Base-by-base conservation (phyloP, 1,284 basidiomycete species). In the Microbotryum scabiosae region DNA sequence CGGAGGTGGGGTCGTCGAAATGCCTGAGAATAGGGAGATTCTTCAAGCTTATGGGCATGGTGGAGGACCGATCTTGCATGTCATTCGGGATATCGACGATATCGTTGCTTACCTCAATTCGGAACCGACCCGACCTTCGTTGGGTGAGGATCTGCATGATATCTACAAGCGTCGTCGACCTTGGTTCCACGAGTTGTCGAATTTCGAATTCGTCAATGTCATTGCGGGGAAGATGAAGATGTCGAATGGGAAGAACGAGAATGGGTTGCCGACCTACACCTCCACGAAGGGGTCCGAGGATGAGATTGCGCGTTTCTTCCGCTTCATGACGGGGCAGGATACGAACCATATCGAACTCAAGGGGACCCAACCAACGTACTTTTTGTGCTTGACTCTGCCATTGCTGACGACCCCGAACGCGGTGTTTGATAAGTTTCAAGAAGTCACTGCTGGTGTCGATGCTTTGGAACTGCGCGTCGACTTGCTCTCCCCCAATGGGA, bases 1-100 rank as follows among this genome's bases (percentile, higher is more conserved):
- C n/a, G 94, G 96, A 14, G 96, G 96, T 5, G 93, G 94, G 0
- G 85, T 98, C 56, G 89, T 97, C 49, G 96, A 98, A 77, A 88
- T 85, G 0, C 80, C 84, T 7, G 82, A 80, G 49, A 87, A 88
- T 14, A 79, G 90, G 44, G 79, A 85, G 21, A 71, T 89, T 8
- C 79, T 97, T 62, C 80, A 83, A 71, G 76, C 81, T 10, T 92
- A 90, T 73, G 82, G 82, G 10, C 77, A 78, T 44, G 78, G 78
- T 48, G 69, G 69, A 21, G 85, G 85, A 0, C 81, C 82, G 1
- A 84, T 90, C 25, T 83, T 90, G 18, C 82, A 89, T 75, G 79
- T 90, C 55, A 80, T 82, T 14, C 79, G 88, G 30, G 83, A 85
- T 68, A 76, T 86, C 32, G 82, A 84, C 65, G 84, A 85, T 63